phyloP scores from a whole-genome alignment of 176 grass and related monocot genomes.

The Oryza nivara region DNA sequence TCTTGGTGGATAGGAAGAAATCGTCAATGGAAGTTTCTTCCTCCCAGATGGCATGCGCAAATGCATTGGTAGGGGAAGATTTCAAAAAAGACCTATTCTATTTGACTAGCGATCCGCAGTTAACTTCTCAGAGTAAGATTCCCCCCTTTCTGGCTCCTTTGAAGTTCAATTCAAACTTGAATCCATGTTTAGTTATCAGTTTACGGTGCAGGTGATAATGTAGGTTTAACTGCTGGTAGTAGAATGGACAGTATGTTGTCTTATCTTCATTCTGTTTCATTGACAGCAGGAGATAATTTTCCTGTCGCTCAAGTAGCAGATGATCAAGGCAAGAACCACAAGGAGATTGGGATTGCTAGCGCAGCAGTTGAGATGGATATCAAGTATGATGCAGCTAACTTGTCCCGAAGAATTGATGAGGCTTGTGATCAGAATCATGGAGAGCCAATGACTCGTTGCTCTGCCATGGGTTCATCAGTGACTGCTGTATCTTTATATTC shows the following conservation, averaged over 20 bases:
- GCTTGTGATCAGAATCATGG: conserved; percentile 51
- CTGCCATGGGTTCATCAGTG: conserved; percentile 58
- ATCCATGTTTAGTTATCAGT: conserved; percentile 45
- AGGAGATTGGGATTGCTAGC: conserved; percentile 43
- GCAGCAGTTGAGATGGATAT: conserved; percentile 34
- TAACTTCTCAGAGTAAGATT: conserved; percentile 68
- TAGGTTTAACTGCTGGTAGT: conserved; percentile 60
- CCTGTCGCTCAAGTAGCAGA: conserved; percentile 38
- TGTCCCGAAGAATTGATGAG: conserved; percentile 42
- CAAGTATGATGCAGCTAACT: conserved; percentile 49
- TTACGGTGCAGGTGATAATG: conserved; percentile 57
- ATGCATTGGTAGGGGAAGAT: conserved; percentile 23
- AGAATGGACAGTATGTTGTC: conserved; percentile 70
- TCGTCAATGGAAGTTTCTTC: conserved; percentile 46
- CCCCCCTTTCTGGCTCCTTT: conserved; percentile 24
- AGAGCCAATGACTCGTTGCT: conserved; percentile 64
- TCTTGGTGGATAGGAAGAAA: conserved; percentile 47
- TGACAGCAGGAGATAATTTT: conserved; percentile 65
- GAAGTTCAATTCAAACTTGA: conserved; percentile 31
- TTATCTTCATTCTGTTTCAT: conserved; percentile 82
- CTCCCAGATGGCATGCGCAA: conserved; percentile 41
- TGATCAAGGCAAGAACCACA: conserved; percentile 41
- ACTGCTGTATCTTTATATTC: conserved; percentile 58
- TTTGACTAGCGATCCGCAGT: conserved; percentile 29
- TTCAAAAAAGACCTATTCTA: conserved; percentile 53